Conservation (phyloP, 148 eudicot species). For the Amaranthus cruentus region DNA sequence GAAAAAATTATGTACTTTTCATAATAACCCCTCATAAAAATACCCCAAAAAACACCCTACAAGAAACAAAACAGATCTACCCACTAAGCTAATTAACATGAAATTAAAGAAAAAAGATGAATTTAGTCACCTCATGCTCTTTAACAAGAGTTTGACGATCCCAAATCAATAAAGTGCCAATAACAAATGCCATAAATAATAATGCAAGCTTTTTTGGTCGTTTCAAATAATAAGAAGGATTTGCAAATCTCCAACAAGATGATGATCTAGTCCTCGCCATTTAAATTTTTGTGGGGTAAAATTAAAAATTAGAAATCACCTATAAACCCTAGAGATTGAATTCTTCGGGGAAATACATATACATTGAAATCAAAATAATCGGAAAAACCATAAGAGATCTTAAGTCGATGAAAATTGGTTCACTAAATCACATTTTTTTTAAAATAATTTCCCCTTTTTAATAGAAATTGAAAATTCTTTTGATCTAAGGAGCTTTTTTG, state of each 20-base stretch:
- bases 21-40: neutral
- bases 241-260: constrained; percentile 55
- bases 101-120: neutral
- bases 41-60: neutral
- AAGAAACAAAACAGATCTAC: constrained; percentile 4
- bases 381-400: neutral
- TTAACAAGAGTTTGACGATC: constrained; percentile 83
- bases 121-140: constrained; percentile 61
- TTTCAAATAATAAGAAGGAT: constrained; percentile 90
- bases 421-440: neutral
- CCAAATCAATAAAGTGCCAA: constrained; percentile 63
- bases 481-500: neutral
- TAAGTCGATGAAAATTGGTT: neutral
- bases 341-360: neutral
- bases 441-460: neutral
- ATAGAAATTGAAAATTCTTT: neutral
- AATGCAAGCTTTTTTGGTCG: constrained; percentile 83
- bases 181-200: constrained; percentile 60
- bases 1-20: neutral
- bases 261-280: constrained; percentile 87
- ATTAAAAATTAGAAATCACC: neutral
- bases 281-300: neutral
- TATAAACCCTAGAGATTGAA: constrained; percentile 10
- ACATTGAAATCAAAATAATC: neutral
- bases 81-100: neutral